phyloP scores from a whole-genome alignment of 768 basidiomycete genomes.

The Pleurotus sapidus region DNA sequence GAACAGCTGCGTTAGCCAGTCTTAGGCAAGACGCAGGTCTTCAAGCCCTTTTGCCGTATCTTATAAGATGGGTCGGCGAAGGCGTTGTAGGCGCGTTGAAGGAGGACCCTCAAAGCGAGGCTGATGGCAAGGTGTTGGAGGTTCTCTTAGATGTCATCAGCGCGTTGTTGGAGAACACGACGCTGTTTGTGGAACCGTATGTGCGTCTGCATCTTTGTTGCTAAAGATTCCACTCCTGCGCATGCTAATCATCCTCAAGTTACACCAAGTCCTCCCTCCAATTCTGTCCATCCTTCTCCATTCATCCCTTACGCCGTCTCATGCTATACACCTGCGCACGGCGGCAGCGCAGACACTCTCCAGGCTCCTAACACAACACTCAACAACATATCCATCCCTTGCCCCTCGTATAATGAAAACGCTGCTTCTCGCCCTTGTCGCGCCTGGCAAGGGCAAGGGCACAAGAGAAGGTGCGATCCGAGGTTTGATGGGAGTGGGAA shows the following conservation, averaged over 20 bases:
- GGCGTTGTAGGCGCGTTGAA: constrained; percentile 69
- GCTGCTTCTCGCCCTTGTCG: constrained; percentile 80
- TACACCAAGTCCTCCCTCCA: constrained; percentile 94
- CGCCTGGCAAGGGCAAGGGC: constrained; percentile 67
- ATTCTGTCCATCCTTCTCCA: constrained; percentile 90
- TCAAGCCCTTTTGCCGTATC: constrained; percentile 87
- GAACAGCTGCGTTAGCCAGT: constrained; percentile 88
- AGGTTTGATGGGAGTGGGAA: constrained; percentile 80
- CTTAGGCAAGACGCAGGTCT: constrained; percentile 87
- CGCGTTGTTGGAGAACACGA: constrained; percentile 81
- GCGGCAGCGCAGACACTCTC: constrained; percentile 83
- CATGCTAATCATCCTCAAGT: constrained; percentile 38
- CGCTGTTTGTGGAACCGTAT: constrained; percentile 94
- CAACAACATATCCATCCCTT: constrained; percentile 86
- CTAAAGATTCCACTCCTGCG: background rate
- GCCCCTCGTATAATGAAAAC: constrained; percentile 93
- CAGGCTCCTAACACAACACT: constrained; percentile 75
- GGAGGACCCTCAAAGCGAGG: constrained; percentile 54
- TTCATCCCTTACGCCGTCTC: constrained; percentile 71
- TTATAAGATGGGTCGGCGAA: constrained; percentile 94
- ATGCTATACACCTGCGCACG: constrained; percentile 72
- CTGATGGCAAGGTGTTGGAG: constrained; percentile 71
- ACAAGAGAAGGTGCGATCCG: constrained; percentile 90
- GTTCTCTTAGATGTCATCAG: constrained; percentile 82
- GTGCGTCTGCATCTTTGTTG: constrained; percentile 44